phyloP scores from a whole-genome alignment of 257 asterid genomes.

The Penstemon barbatus region DNA sequence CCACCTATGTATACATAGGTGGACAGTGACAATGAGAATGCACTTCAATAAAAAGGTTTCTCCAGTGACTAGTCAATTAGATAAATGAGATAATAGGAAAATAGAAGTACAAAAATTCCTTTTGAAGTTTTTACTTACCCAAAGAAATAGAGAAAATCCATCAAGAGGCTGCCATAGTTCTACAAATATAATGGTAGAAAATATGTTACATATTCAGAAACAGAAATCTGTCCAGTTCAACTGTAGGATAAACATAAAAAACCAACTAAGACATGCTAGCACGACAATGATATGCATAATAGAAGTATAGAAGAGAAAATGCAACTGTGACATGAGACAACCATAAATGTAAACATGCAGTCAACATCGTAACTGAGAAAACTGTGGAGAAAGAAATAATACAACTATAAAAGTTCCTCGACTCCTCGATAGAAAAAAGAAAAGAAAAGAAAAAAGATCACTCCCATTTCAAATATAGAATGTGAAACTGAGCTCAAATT shows the following conservation, averaged over 20 bases:
- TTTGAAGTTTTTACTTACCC: conserved; percentile 65
- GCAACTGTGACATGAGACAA: conserved; percentile 17
- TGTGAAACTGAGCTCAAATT: conserved; percentile 1
- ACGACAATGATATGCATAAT: conserved; percentile 17
- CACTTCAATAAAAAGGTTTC: conserved; percentile 5
- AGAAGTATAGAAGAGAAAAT: conserved; percentile 8
- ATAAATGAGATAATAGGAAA: conserved; percentile 21
- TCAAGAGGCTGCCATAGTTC: conserved; percentile 93
- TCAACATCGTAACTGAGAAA: conserved; percentile 1
- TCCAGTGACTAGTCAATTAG: conserved; percentile 11
- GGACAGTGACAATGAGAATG: conserved; percentile 18
- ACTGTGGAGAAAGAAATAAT: conserved; percentile 13
- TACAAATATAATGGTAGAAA: conserved; percentile 33
- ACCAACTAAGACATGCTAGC: background rate
- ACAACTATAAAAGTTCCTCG: background rate
- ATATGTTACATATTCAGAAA: conserved; percentile 17
- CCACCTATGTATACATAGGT: conserved; percentile 4
- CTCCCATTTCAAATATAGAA: conserved; percentile 15
- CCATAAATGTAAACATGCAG: conserved; percentile 10
- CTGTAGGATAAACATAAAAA: background rate
- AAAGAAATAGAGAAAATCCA: conserved; percentile 96
- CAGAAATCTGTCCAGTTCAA: background rate
- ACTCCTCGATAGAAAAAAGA: background rate
- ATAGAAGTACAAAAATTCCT: background rate
- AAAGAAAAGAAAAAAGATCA: conserved; percentile 5